Base-by-base conservation (phyloP, 768 basidiomycete genomes). In the Cubamyces lactineus region DNA sequence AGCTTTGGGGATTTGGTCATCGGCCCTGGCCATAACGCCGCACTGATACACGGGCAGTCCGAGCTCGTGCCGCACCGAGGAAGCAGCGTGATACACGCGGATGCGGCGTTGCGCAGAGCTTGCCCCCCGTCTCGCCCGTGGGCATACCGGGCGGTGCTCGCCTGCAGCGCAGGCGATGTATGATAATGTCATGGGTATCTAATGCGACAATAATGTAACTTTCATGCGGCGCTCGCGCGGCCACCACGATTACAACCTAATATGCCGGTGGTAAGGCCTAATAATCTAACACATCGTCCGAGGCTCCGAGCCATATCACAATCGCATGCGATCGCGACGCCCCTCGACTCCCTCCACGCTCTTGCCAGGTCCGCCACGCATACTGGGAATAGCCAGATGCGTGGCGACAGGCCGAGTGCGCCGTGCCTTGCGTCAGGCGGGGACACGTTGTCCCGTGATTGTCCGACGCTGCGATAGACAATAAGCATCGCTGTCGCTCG, bases 201-300 rank as follows among this genome's bases (percentile, higher is more conserved):
- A 63, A 49, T 58, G 49, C 58, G 63, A 50, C 55, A 50, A 60
- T 64, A 60, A 56, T 46, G 59, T 64, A 64, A 54, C 58, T 39
- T 59, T 47, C 57, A 49, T 38, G 54, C 63, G 57, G 53, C 62
- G 19, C 28, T 16, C 17, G 50, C 55, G 55, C 53, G 52, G 53
- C 53, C 61, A 30, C 61, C 46, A 57, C 53, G 40, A 63, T 63
- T 63, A 63, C 62, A 59, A 59, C 63, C 63, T 60, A 53, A 42
- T 43, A 51, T 21, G 58, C 34, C 38, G 58, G 42, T 55, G 59
- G 54, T 60, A 60, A n/a, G 63, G 49, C 47, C 58, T 64, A 59
- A 59, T 64, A 60, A 64, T 50, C 59, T 64, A 59, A 57, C 39
- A 53, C 56, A 49, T 53, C 57, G 62, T 63, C 62, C 57, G 56